Conservation (phyloP, 1,284 basidiomycete species). For the Ustilago curta region DNA sequence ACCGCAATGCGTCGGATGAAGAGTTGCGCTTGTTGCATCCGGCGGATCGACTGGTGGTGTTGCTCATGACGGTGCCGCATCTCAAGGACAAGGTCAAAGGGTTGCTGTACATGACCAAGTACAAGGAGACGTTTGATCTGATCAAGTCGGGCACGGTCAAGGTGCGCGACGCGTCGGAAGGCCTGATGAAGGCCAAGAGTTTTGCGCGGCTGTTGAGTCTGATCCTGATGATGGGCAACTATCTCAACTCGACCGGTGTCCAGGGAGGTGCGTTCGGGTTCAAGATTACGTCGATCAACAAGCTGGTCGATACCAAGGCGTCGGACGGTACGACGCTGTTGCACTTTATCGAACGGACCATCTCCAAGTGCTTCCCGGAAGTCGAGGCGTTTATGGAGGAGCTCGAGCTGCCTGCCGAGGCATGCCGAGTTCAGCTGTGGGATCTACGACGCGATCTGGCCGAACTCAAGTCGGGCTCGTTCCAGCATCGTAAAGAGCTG, state of each 20-base stretch:
- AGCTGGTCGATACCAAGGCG: constrained; percentile 97
- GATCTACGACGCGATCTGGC: constrained; percentile 68
- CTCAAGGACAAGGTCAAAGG: constrained; percentile 90
- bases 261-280: constrained; percentile 98
- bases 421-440: constrained; percentile 76
- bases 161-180: constrained; percentile 62
- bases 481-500: constrained; percentile 66
- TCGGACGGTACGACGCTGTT: constrained; percentile 84
- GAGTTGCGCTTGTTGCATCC: constrained; percentile 90
- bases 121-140: constrained; percentile 65
- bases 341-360: constrained; percentile 92
- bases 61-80: constrained; percentile 93
- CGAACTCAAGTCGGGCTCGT: constrained; percentile 66
- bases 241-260: constrained; percentile 95
- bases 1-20: constrained; percentile 86
- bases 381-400: constrained; percentile 92
- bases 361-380: constrained; percentile 86
- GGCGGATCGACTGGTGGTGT: constrained; percentile 95
- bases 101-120: constrained; percentile 80
- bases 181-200: constrained; percentile 61
- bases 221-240: constrained; percentile 95
- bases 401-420: constrained; percentile 87
- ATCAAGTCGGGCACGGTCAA: constrained; percentile 51
- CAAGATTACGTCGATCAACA: constrained; percentile 96
- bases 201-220: constrained; percentile 63